A percentile compares a stretch with the other conserved stretches of the same genome.
Evolutionary conservation across 768 basidiomycete species (phyloP).

Genomic region (Termitomyces sp.): DNA sequence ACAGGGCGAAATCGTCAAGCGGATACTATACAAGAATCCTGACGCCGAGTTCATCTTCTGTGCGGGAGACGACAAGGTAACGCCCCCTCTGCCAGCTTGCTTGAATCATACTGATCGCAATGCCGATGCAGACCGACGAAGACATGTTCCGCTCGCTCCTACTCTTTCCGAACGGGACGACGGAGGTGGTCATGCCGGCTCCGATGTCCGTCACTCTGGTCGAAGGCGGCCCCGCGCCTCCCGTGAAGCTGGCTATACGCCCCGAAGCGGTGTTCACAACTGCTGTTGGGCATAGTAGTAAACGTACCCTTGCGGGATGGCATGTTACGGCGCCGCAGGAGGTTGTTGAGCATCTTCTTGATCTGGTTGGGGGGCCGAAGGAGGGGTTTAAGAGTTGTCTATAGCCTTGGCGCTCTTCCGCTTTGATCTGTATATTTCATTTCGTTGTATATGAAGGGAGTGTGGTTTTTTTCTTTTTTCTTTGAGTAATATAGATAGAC

Average conservation of each 20-base stretch:
- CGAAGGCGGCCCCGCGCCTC: constrained; percentile 32
- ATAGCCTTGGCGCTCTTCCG: not conserved
- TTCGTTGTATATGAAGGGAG: too few relatives aligned
- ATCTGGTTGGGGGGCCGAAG: constrained; percentile 34
- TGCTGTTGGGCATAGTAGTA: constrained; percentile 85
- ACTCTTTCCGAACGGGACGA: constrained; percentile 46
- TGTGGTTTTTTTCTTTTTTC: too few relatives aligned
- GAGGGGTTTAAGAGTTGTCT: constrained; percentile 6
- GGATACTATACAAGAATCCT: constrained; percentile 87
- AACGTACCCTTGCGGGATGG: constrained; percentile 88
- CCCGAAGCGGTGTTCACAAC: constrained; percentile 83
- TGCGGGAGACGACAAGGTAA: constrained; percentile 95
- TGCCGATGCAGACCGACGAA: constrained; percentile 72
- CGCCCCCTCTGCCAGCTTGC: not conserved
- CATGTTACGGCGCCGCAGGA: constrained; percentile 88
- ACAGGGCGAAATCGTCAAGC: constrained; percentile 92
- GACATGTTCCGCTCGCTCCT: constrained; percentile 96
- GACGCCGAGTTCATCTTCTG: constrained; percentile 96
- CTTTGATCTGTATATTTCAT: not conserved
- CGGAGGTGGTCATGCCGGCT: constrained; percentile 30
- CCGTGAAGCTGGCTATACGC: constrained; percentile 56
- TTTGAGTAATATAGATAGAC: not conserved
- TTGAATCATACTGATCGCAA: not conserved
- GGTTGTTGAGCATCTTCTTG: constrained; percentile 74
- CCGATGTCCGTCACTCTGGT: constrained; percentile 51